Evolutionary conservation across 2,329 filamentous ascomycete genomes (phyloP), one percentile per base, ranked within the genome.

Genomic region (Aspergillus flavus): DNA sequence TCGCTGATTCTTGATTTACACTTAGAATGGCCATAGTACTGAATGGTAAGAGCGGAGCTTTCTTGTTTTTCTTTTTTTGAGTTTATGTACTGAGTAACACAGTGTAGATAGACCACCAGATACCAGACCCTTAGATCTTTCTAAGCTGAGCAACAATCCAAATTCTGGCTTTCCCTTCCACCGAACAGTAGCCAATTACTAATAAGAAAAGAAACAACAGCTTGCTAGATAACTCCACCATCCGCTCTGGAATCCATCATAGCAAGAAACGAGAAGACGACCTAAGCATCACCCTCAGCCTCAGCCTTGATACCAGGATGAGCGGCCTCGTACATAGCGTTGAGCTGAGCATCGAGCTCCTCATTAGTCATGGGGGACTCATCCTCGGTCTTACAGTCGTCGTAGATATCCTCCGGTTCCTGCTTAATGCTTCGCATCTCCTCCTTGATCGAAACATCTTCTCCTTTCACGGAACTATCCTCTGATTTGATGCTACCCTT

Each of bases 311-410:
- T 16, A 39, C n/a, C n/a, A 28, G 52, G 10, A 11, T 34, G 32
- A 10, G 32, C 32, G 11, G 32, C 36, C 21, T 41, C n/a, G 2
- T 61, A 61, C 63, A 67, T 62, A 9, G 45, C 63, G 6, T 58
- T 55, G 19, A 69, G 58, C 30, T 70, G 63, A 11, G 46, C 63
- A 10, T 66, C 65, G 19, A 68, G 28, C 12, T 68, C 60, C 43
- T 14, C 41, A 26, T 50, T 66, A 43, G 14, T 56, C 32, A 16
- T 61, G 46, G 23, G 52, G 32, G 4, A 23, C 32, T 69, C 62
- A 14, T 63, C 62, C 21, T 61, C 63, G 16, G 23, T 36, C 23
- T 53, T 50, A 19, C 7, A 28, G 7, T 32, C 58, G 28, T 41
- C 23, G 16, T 26, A 11, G 6, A 41, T 6, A 12, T 23, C 19